These are phyloP conservation scores for Paramecium bursaria DNA, from an alignment of 73 alveolate genomes.

Conservation along the genomic window DNA sequence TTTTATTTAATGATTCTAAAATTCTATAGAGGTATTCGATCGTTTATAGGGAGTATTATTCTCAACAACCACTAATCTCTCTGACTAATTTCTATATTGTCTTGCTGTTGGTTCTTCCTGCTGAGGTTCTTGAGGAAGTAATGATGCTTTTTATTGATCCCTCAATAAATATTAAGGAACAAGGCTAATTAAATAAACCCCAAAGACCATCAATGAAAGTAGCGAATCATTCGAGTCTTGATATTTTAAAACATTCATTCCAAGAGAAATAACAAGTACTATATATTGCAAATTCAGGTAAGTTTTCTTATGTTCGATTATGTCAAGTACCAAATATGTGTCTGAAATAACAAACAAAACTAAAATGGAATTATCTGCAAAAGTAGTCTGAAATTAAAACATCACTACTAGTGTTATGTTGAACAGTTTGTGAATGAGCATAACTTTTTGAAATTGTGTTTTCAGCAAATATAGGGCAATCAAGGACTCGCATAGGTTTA, in stretches of 20 bases:
- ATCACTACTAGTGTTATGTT: too few species aligned
- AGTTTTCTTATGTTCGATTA: slow-evolving; percentile 9
- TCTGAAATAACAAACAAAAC: slow-evolving; percentile 16
- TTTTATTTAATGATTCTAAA: neutral
- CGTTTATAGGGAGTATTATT: neutral
- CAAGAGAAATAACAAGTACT: slow-evolving; percentile 2
- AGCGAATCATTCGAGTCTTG: slow-evolving; percentile 17
- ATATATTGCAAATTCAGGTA: slow-evolving; percentile 20
- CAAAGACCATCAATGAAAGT: neutral
- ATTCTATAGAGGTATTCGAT: neutral
- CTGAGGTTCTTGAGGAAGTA: neutral
- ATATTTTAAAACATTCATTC: neutral
- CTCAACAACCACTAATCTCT: neutral
- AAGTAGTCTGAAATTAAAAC: slow-evolving; percentile 3
- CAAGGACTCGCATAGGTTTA: too few species aligned
- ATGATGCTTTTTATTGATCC: too few species aligned
- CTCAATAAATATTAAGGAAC: slow-evolving; percentile 23
- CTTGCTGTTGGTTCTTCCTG: neutral
- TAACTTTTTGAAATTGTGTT: too few species aligned
- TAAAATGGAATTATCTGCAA: slow-evolving; percentile 1
- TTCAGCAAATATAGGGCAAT: too few species aligned
- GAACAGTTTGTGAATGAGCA: too few species aligned
- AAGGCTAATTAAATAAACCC: slow-evolving; percentile 3
- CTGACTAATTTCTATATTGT: neutral
- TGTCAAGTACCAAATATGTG: neutral